Base-by-base conservation (phyloP, 805 yeast genomes). In the Nakazawaea ambrosiae region DNA sequence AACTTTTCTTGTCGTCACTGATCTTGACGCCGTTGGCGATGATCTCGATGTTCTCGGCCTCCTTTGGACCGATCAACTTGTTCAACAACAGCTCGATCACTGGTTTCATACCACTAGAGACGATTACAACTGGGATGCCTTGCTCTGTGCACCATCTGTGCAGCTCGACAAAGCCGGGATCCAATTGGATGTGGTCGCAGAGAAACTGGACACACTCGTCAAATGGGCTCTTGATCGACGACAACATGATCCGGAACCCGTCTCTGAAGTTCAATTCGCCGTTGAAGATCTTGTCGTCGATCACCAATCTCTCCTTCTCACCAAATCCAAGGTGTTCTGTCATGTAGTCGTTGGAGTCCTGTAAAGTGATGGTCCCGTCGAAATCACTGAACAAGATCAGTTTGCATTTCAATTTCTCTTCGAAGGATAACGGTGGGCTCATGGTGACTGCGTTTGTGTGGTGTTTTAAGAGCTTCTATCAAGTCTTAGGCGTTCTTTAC, bases 321-420 rank as follows among this genome's bases (percentile, higher is more conserved):
- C 97, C 97, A 58, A 87, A 82, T 3, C 99, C 99, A 17, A 82
- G 65, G 49, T 75, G 75, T 57, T 92, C 97, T 7, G 97, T 89
- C 45, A 92, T 65, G 57, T 69, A 83, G 59, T 92, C 97, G 58
- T 92, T 92, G 42, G 96, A 84, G 58, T 92, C 99, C 58, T 90
- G 95, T 42, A 84, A 65, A 10, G 98, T 92, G 46, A 92, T 92
- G 2, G 98, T 92, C 20, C 99, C 99, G 57, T 92, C 99, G 77
- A 94, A 92, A 59, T 92, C 99, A 30, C 97, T 84, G 67, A 92
- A 92, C 30, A 92, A 82, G 51, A 92, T 87, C 33, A 95, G 90
- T 45, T 73, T 71, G 47, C 64, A 8, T 10, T 22, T 22, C 24
- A 22, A 22, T 10, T 22, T 22, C 24, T 22, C 24, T 10, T 22